Base-by-base conservation (phyloP, 2,329 filamentous ascomycete genomes). In the Aspergillus neotritici region DNA sequence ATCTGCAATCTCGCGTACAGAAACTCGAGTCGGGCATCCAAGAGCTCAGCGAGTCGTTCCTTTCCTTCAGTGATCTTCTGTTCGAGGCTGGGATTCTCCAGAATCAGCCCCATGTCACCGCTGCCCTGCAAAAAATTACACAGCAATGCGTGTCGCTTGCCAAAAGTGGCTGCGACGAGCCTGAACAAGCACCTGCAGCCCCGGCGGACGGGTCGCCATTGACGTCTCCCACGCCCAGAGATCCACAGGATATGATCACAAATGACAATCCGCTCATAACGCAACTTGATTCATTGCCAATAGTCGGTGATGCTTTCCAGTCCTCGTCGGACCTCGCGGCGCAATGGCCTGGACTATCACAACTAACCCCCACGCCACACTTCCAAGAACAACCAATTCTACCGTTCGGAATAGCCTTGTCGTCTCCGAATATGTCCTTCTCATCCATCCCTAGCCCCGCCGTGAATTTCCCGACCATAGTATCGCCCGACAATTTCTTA, bases 1-100 rank as follows among this genome's bases (percentile, higher is more conserved):
- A 50, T 40, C 42, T 58, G 14, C 55, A 56, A 44, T 40, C 34
- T 14, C 55, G 55, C 13, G 53, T 58, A 14, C 47, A 53, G 31
- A 48, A 57, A 41, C 38, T 56, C 21, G 54, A 58, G 42, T 34
- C 41, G 11, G 55, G 53, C 31, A 54, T 58, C 37, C 49, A 56
- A 39, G 41, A 54, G 31, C 43, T 58, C 35, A 54, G 55, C 49
- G 37, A 55, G 31, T 57, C 54, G 13, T 58, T 58, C 38, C 47
- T 58, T 15, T 54, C 55, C 3, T 57, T 58, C 35, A 58, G 55
- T 47, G 51, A 44, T 48, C 43, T 58, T 32, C 53, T 58, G 13
- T 36, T 58, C 14, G 50, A 54, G 37, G 49, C 35, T 5, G 34
- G 43, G 12, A 16, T 56, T 34, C 44, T 58, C 4, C 25, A 45